Conservation (phyloP, 768 basidiomycete species). For the Pleurotus citrinopileatus region DNA sequence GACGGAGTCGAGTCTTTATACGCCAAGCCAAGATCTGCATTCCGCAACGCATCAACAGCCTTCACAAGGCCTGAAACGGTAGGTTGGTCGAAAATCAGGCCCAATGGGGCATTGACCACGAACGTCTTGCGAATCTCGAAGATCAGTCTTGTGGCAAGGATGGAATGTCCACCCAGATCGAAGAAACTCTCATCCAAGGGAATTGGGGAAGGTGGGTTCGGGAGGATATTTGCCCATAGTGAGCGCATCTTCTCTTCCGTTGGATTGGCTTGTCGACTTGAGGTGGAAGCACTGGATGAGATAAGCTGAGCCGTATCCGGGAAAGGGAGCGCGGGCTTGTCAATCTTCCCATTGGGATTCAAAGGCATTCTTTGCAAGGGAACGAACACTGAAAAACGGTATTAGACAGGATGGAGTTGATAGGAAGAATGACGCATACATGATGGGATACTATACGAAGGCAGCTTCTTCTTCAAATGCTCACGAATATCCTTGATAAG, state of each 20-base stretch:
- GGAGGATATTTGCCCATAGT: slow-evolving; percentile 85
- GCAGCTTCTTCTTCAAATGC: slow-evolving; percentile 94
- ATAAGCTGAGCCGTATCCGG: slow-evolving; percentile 86
- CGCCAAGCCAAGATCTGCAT: slow-evolving; percentile 77
- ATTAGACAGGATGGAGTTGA: slow-evolving; percentile 3
- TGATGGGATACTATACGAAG: slow-evolving; percentile 90
- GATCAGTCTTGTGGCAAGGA: slow-evolving; percentile 93
- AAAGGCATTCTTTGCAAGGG: slow-evolving; percentile 94
- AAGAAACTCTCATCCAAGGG: slow-evolving; percentile 95
- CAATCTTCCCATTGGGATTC: slow-evolving; percentile 98
- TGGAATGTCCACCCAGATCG: slow-evolving; percentile 97
- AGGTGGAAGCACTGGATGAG: slow-evolving; percentile 28
- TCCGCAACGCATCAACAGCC: slow-evolving; percentile 72
- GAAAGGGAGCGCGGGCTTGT: slow-evolving; percentile 97
- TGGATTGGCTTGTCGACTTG: slow-evolving; percentile 43
- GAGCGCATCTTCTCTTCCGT: slow-evolving; percentile 79
- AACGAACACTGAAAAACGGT: slow-evolving; percentile 71
- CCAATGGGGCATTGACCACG: slow-evolving; percentile 86
- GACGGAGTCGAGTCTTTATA: slow-evolving; percentile 25
- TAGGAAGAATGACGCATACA: slow-evolving; percentile 46
- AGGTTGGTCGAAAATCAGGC: slow-evolving; percentile 88
- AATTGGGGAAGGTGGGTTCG: slow-evolving; percentile 72
- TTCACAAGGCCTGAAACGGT: slow-evolving; percentile 76
- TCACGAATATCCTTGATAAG: slow-evolving; percentile 94
- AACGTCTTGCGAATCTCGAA: slow-evolving; percentile 95